These are phyloP conservation scores for Rhodotorula sphaerocarpa DNA, from an alignment of 768 basidiomycete genomes.

Conservation along the genomic window DNA sequence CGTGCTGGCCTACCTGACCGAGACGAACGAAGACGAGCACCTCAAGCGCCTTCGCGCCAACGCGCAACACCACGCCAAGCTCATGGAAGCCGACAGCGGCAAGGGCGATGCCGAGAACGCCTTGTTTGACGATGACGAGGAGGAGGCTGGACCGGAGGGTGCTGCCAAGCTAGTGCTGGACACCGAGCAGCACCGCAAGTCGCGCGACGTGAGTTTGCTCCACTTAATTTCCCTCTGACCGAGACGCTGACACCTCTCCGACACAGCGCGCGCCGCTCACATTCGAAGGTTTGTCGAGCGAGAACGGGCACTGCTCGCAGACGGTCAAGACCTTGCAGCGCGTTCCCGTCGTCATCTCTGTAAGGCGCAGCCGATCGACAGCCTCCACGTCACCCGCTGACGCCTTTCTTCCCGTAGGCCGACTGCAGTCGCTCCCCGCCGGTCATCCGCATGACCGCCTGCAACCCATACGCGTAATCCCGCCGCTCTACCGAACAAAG, in stretches of 20 bases:
- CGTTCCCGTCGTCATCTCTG: constrained; percentile 24
- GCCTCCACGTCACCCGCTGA: background rate
- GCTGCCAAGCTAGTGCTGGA: constrained; percentile 5
- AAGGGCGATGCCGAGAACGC: constrained; percentile 79
- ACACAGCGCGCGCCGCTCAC: constrained; percentile 15
- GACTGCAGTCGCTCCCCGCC: constrained; percentile 17
- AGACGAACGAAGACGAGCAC: constrained; percentile 92
- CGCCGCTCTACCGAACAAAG: no score
- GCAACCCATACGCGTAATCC: constrained; percentile 57
- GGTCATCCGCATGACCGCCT: constrained; percentile 93
- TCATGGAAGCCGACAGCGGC: constrained; percentile 82
- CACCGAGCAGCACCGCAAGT: constrained; percentile 65
- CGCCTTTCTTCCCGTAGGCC: constrained; percentile 1
- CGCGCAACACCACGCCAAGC: constrained; percentile 78
- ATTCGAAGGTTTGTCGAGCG: constrained; percentile 9
- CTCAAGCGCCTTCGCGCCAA: constrained; percentile 88
- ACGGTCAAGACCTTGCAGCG: constrained; percentile 15
- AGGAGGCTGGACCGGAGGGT: constrained; percentile 49
- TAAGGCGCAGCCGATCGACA: background rate
- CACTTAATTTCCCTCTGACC: background rate
- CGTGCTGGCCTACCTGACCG: constrained; percentile 88
- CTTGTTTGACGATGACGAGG: constrained; percentile 66
- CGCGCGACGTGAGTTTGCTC: constrained; percentile 55
- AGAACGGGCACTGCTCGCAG: constrained; percentile 25
- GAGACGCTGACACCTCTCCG: background rate